Evolutionary conservation across 352 stramenopile genomes (phyloP).

Genomic region (Pythium insidiosum): DNA sequence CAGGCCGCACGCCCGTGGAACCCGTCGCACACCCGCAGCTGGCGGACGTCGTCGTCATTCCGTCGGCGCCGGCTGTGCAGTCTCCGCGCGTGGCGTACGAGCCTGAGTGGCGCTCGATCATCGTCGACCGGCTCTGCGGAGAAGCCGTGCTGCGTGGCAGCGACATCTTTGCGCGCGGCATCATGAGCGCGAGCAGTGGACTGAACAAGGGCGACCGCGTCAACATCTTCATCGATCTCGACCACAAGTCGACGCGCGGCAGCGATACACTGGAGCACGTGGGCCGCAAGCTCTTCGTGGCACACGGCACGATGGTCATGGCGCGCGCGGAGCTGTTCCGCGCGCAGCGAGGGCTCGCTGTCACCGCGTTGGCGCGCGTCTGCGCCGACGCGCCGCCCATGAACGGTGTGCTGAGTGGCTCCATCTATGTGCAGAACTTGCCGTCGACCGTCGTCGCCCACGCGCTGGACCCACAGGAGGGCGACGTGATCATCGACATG

Average conservation of each 20-base stretch:
- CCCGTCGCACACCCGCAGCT: conserved; percentile 30
- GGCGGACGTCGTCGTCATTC: conserved; percentile 60
- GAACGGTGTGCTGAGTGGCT: conserved; percentile 70
- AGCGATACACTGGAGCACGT: conserved; percentile 59
- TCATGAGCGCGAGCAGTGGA: conserved; percentile 86
- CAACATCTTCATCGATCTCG: conserved; percentile 81
- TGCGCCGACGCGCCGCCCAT: conserved; percentile 84
- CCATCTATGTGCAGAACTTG: conserved; percentile 92
- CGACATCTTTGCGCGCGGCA: conserved; percentile 89
- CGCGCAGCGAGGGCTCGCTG: conserved; percentile 46
- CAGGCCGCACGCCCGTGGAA: conserved; percentile 7
- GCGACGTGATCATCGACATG: conserved; percentile 91
- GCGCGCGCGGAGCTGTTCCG: conserved; percentile 75
- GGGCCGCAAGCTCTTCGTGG: conserved; percentile 78
- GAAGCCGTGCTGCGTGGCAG: conserved; percentile 91
- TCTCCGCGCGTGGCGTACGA: conserved; percentile 12
- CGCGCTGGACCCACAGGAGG: conserved; percentile 73
- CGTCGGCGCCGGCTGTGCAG: conserved; percentile 33
- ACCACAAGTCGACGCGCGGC: conserved; percentile 70
- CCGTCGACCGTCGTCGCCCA: conserved; percentile 89
- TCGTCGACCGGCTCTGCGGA: conserved; percentile 89
- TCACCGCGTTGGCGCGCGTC: conserved; percentile 56
- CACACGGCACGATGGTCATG: conserved; percentile 61
- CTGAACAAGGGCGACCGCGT: conserved; percentile 73
- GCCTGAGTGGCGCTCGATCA: conserved; percentile 42